phyloP scores from a whole-genome alignment of 2,329 filamentous ascomycete genomes.

The Achaetomium macrosporum region DNA sequence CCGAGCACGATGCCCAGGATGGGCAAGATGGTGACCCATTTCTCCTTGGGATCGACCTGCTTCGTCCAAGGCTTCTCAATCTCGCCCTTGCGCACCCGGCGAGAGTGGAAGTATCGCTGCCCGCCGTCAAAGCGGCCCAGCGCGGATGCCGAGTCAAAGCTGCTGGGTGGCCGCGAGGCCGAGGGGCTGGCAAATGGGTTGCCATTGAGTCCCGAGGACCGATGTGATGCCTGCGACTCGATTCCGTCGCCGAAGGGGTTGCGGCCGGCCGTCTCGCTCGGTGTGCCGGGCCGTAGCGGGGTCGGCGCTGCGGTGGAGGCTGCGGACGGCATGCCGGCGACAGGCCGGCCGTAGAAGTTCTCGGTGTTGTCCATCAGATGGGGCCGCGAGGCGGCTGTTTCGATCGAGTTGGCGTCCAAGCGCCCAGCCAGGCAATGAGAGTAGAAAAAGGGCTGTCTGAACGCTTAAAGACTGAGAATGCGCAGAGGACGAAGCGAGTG shows the following conservation, averaged over 20 bases:
- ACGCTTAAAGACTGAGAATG: no score
- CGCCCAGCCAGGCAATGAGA: no score
- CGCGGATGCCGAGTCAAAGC: constrained; percentile 41
- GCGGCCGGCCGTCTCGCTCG: constrained; percentile 35
- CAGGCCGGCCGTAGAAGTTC: constrained; percentile 8
- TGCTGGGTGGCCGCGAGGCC: constrained; percentile 42
- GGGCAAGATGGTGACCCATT: constrained; percentile 80
- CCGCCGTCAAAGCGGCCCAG: constrained; percentile 35
- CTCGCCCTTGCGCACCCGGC: constrained; percentile 65
- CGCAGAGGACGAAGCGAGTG: background rate
- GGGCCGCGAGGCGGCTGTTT: background rate
- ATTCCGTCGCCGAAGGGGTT: constrained; percentile 38
- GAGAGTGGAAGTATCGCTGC: constrained; percentile 65
- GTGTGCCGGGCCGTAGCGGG: constrained; percentile 38
- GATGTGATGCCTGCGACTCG: constrained; percentile 34
- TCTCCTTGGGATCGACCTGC: constrained; percentile 71
- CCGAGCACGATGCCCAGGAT: constrained; percentile 65
- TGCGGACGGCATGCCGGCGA: constrained; percentile 26
- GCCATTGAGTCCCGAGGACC: constrained; percentile 24
- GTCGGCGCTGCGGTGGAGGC: constrained; percentile 35
- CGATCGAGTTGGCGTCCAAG: background rate
- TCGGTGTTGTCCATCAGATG: constrained; percentile 10
- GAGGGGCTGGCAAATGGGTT: constrained; percentile 43
- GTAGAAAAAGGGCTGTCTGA: no score
- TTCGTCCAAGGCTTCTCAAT: constrained; percentile 71